Evolutionary conservation across 176 grass and related monocot genomes (phyloP).

Genomic region (Avena insularis): DNA sequence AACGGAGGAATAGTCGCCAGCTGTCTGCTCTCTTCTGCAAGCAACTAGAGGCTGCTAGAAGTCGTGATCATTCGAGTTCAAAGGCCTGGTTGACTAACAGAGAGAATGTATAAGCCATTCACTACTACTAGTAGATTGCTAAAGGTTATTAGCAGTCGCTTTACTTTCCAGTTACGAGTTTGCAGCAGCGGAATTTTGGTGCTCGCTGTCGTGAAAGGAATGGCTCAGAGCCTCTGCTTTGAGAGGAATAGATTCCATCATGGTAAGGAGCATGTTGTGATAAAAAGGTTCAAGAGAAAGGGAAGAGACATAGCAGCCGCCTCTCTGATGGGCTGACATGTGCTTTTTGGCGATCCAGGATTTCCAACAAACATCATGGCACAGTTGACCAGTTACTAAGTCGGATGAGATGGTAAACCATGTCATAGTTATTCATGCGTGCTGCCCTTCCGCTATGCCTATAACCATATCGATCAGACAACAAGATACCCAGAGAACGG

Average conservation of each 20-base stretch:
- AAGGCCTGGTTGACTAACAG: conserved; percentile 33
- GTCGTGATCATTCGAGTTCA: not conserved
- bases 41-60: conserved; percentile 2
- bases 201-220: conserved; percentile 37
- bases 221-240: conserved; percentile 4
- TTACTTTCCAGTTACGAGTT: conserved; percentile 33
- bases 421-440: too few species aligned
- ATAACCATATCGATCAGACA: not conserved
- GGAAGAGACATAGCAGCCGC: not conserved
- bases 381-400: not conserved
- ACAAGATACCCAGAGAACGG: not conserved
- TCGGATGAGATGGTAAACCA: not conserved
- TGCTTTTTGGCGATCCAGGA: not conserved
- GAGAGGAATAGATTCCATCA: conserved; percentile 40
- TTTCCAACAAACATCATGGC: not conserved
- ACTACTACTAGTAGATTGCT: conserved; percentile 11
- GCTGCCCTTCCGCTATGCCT: not conserved
- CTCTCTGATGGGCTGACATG: not conserved
- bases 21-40: conserved; percentile 19
- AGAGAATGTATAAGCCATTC: conserved; percentile 28
- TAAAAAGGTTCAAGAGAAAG: not conserved
- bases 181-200: not conserved
- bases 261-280: not conserved
- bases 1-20: not conserved
- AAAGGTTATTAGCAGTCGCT: conserved; percentile 7